These are phyloP conservation scores for Schizosaccharomyces lindneri DNA, from an alignment of 805 yeast genomes.

Conservation along the genomic window DNA sequence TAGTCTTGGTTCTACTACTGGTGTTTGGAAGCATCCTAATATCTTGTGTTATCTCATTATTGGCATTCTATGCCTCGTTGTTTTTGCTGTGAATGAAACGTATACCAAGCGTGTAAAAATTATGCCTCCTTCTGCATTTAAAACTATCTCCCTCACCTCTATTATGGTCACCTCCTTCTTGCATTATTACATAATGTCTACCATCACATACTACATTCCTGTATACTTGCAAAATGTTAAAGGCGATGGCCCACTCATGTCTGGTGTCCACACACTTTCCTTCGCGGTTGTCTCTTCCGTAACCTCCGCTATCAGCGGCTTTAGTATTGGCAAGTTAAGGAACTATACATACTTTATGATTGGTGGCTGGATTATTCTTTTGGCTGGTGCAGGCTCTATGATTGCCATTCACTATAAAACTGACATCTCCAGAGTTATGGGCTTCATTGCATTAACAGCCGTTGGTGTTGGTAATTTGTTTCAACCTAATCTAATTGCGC, in stretches of 20 bases:
- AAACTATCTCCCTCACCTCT: not conserved
- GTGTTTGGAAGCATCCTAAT: constrained; percentile 26
- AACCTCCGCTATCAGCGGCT: constrained; percentile 22
- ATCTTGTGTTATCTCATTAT: constrained; percentile 14
- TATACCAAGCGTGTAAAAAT: not conserved
- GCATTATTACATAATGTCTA: not conserved
- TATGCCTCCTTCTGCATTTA: not conserved
- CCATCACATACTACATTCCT: constrained; percentile 20
- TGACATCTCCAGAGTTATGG: constrained; percentile 16
- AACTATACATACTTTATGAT: constrained; percentile 20
- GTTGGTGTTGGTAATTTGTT: constrained; percentile 25
- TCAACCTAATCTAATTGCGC: constrained; percentile 33
- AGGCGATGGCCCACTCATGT: constrained; percentile 17
- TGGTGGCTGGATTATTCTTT: constrained; percentile 21
- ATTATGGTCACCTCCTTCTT: not conserved
- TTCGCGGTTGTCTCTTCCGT: constrained; percentile 22
- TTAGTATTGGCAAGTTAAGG: constrained; percentile 20
- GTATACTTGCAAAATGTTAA: constrained; percentile 24
- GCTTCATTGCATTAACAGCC: constrained; percentile 18
- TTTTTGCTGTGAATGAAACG: not conserved
- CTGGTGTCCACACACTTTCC: constrained; percentile 22
- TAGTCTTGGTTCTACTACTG: constrained; percentile 36
- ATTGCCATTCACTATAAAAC: constrained; percentile 13
- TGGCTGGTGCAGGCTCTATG: constrained; percentile 19
- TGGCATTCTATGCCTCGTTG: not conserved